Base-by-base conservation (phyloP, 2,329 filamentous ascomycete species). In the Fusarium pseudocircinatum region DNA sequence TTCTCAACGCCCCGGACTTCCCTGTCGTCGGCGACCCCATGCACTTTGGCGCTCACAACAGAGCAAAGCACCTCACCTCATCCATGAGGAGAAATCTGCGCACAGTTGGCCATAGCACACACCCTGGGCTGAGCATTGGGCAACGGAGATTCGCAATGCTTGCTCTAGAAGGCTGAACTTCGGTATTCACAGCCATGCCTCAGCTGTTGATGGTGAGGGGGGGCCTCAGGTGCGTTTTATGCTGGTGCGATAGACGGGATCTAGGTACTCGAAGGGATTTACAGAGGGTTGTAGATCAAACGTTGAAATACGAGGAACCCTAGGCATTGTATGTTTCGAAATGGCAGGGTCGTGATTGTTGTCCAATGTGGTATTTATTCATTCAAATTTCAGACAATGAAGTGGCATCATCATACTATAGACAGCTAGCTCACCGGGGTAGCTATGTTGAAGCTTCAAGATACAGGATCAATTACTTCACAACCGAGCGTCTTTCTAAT, bases 61-160 rank as follows among this genome's bases (percentile, higher is more conserved):
- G 32, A 63, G 60, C 30, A 52, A 65, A 63, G 58, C 57, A 63
- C 40, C 46, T 60, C 52, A 70, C 42, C 50, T 61, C 53, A 73
- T 64, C 70, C 71, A 60, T 72, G 70, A 65, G 49, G 52, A 49
- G 37, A 49, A 60, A 52, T 66, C 26, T 30, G 39, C 62, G 47
- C 57, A 62, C 71, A 20, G 49, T 69, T 72, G 71, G 67, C 71
- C 71, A 74, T 69, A 74, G 71, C 71, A 50, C 71, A 50, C 71
- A 72, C 59, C 71, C 71, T 34, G 39, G 71, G 15, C 40, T 36
- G 36, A 64, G 70, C 71, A 69, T 72, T 74, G 67, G 46, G 58
- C 63, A 71, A 62, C 54, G 16, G 56, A 69, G 67, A 74, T 62
- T 69, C 60, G 24, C 44, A 69, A 69, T 68, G 60, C 71, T 67